Evolutionary conservation across 2,329 filamentous ascomycete species (phyloP).

Genomic region (Claviceps fusiformis): DNA sequence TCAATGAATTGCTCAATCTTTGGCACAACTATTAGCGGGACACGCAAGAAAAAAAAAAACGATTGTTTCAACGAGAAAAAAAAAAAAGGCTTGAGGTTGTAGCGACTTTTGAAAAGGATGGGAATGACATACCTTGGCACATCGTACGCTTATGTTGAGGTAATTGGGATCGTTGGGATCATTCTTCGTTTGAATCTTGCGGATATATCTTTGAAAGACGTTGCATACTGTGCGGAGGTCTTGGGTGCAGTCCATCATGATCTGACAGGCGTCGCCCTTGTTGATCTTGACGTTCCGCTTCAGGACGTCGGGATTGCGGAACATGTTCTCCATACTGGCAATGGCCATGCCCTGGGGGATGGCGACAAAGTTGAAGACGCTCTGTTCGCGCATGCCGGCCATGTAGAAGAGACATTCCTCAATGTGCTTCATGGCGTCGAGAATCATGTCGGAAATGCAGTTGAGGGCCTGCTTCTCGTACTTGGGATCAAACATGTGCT

Average conservation of each 20-base stretch:
- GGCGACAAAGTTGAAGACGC: constrained; percentile 96
- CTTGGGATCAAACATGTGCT: constrained; percentile 76
- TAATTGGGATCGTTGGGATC: constrained; percentile 87
- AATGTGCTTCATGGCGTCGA: constrained; percentile 73
- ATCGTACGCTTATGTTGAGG: constrained; percentile 79
- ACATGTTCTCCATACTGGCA: constrained; percentile 80
- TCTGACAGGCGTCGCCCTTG: constrained; percentile 79
- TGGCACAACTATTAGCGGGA: background rate
- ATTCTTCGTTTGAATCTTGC: constrained; percentile 85
- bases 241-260: constrained; percentile 89
- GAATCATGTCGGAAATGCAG: constrained; percentile 86
- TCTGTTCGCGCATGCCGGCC: constrained; percentile 86
- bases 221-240: constrained; percentile 72
- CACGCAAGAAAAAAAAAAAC: background rate
- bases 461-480: constrained; percentile 66
- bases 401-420: constrained; percentile 98
- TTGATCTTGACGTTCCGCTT: constrained; percentile 88
- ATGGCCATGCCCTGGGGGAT: constrained; percentile 98
- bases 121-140: constrained; percentile 55
- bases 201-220: constrained; percentile 64
- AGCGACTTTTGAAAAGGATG: too few species aligned
- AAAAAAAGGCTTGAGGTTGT: too few species aligned
- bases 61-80: background rate
- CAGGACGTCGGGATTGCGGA: constrained; percentile 81
- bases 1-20: constrained; percentile 95